Base-by-base conservation (phyloP, 176 grass and related monocot genomes). In the Cenchrus purpureus region DNA sequence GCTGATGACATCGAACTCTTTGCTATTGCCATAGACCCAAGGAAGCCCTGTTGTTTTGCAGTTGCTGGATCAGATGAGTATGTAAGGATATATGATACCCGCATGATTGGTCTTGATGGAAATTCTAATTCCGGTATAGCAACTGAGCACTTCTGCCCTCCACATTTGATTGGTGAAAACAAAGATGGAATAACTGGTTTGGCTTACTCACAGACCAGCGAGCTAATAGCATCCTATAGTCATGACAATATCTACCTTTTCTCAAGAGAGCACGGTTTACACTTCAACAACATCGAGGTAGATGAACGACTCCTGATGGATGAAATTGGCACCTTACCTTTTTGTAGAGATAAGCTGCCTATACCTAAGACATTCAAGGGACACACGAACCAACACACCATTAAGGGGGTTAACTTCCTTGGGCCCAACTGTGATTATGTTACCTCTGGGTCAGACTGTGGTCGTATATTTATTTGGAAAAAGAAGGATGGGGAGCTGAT, bases 401-500 rank as follows among this genome's bases (percentile, higher is more conserved):
- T 93, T 57, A 98, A 93, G 77, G 92, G 87, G 31, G 95, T 85
- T 63, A 91, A 73, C 78, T 98, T 98, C 74, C 87, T 95, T 60
- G 92, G 92, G 13, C 92, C 95, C 14, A 77, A 86, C 83, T 93
- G 87, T 79, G 95, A 98, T 59, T 98, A 95, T 90, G 89, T 95
- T 82, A 76, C 82, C 53, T 90, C 92, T 77, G 95, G 95, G 31
- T 98, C 95, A 73, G 91, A 98, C 74, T 88, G 89, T 76, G 92
- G 89, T 14, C 65, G 31, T 81, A 75, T 87, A 67, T 93, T 91
- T 88, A 93, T 98, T 83, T 98, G 95, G 95, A 90, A 85, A 73
- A 98, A 95, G 87, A 93, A 90, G 68, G 91, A 91, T 54, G 91
- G 73, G 65, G 66, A 86, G 73, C 63, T 90, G 31, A 59, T 95